phyloP scores from a whole-genome alignment of 2,329 filamentous ascomycete genomes.

The Aspergillus novofumigatus region DNA sequence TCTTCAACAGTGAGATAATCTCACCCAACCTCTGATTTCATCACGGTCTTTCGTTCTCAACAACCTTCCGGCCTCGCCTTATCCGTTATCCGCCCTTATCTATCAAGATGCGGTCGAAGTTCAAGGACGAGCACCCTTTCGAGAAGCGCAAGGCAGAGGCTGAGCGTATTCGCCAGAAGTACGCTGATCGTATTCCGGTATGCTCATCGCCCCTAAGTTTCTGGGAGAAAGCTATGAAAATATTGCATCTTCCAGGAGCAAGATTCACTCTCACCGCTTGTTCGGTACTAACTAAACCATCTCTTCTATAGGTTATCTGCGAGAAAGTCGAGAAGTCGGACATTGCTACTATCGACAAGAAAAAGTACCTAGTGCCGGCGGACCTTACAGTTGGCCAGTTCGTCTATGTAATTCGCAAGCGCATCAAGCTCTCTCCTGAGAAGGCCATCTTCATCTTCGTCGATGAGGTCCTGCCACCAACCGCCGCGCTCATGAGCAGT shows the following conservation, averaged over 20 bases:
- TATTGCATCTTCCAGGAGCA: background rate
- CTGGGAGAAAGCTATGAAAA: background rate
- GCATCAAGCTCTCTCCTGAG: slow-evolving; percentile 98
- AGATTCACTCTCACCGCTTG: slow-evolving; percentile 26
- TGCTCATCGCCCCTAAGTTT: slow-evolving; percentile 33
- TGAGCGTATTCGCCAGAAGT: slow-evolving; percentile 98
- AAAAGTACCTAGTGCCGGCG: slow-evolving; percentile 97
- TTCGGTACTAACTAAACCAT: slow-evolving; percentile 26
- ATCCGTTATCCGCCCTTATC: slow-evolving; percentile 2
- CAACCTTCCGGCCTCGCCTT: slow-evolving; percentile 5
- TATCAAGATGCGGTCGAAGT: slow-evolving; percentile 90
- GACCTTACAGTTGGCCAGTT: slow-evolving; percentile 99
- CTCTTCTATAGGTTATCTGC: slow-evolving; percentile 76
- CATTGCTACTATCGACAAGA: slow-evolving; percentile 99
- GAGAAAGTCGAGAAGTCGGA: slow-evolving; percentile 99
- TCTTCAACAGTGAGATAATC: slow-evolving; percentile 1
- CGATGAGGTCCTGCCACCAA: slow-evolving; percentile 93
- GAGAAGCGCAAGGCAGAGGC: slow-evolving; percentile 99
- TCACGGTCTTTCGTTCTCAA: slow-evolving; percentile 16
- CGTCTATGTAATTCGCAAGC: slow-evolving; percentile 99
- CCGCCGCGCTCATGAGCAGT: slow-evolving; percentile 96
- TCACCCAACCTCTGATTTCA: slow-evolving; percentile 11
- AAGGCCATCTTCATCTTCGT: slow-evolving; percentile 99
- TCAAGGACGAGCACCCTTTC: slow-evolving; percentile 99
- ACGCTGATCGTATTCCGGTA: slow-evolving; percentile 96